These are phyloP conservation scores for Alternaria consortialis DNA, from an alignment of 2,329 filamentous ascomycete species.

Conservation along the genomic window DNA sequence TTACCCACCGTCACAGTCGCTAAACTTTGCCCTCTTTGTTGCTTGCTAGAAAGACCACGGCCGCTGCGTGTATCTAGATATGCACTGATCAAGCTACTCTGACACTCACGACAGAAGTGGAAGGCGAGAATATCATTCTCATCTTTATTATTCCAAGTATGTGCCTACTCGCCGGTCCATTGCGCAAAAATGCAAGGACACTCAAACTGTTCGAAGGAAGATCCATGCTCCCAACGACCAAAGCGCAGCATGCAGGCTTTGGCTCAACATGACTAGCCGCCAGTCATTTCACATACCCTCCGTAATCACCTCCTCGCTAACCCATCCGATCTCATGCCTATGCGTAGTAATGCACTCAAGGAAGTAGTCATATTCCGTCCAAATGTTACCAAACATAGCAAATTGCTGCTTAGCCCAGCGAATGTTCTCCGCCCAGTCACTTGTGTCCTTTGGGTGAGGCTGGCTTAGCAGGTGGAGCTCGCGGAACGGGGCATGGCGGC, in stretches of 20 bases:
- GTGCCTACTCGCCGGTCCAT: rapidly evolving
- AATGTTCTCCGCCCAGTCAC: slow-evolving; percentile 47
- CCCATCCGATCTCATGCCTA: slow-evolving; percentile 31
- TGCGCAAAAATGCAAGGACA: rapidly evolving
- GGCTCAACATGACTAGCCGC: rapidly evolving
- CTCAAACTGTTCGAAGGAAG: background rate
- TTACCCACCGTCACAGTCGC: no score
- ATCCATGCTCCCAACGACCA: background rate
- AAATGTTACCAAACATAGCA: slow-evolving; percentile 28
- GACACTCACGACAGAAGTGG: background rate
- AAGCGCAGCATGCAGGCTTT: background rate
- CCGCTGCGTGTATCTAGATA: no score
- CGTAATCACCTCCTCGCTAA: slow-evolving; percentile 31
- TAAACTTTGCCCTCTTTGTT: no score
- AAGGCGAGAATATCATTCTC: background rate
- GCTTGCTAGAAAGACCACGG: no score
- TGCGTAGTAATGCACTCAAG: slow-evolving; percentile 34
- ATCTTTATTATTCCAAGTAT: background rate
- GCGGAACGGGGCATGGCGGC: slow-evolving; percentile 31
- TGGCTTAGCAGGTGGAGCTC: slow-evolving; percentile 37
- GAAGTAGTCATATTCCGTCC: slow-evolving; percentile 40
- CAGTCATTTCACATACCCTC: background rate
- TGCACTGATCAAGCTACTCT: background rate
- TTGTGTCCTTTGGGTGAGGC: slow-evolving; percentile 23
- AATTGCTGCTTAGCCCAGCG: slow-evolving; percentile 45